phyloP scores from a whole-genome alignment of 768 basidiomycete genomes.

The Rhizopogon rudus region DNA sequence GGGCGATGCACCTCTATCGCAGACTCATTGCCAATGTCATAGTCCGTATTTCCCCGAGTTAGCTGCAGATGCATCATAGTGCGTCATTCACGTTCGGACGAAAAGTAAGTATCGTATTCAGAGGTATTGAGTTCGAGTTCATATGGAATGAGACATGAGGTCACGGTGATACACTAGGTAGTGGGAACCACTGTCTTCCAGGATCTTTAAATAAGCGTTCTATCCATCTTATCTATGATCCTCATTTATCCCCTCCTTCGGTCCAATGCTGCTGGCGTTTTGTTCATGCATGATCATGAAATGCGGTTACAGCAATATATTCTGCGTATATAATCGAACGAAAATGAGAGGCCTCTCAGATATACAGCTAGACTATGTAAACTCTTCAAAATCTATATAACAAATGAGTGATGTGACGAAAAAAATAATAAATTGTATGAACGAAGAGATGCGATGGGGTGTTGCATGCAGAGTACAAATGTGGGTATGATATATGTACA shows the following conservation, averaged over 20 bases:
- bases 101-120: neutral
- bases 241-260: no score
- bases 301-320: neutral
- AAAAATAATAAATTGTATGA: neutral
- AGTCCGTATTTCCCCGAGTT: neutral
- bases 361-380: neutral
- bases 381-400: neutral
- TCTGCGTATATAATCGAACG: neutral
- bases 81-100: no score
- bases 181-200: no score
- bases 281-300: neutral
- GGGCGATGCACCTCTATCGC: neutral
- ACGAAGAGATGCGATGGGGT: conserved; percentile 5
- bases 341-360: neutral
- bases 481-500: conserved; percentile 1
- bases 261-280: no score
- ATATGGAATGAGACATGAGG: no score
- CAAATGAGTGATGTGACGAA: neutral
- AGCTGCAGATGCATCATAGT: no score
- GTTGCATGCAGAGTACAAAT: conserved; percentile 2
- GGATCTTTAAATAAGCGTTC: no score
- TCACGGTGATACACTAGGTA: no score
- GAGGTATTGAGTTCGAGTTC: neutral
- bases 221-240: no score
- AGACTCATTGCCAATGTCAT: neutral